phyloP scores from a whole-genome alignment of 2,329 filamentous ascomycete species.

The Arthrobotrys musiformis region DNA sequence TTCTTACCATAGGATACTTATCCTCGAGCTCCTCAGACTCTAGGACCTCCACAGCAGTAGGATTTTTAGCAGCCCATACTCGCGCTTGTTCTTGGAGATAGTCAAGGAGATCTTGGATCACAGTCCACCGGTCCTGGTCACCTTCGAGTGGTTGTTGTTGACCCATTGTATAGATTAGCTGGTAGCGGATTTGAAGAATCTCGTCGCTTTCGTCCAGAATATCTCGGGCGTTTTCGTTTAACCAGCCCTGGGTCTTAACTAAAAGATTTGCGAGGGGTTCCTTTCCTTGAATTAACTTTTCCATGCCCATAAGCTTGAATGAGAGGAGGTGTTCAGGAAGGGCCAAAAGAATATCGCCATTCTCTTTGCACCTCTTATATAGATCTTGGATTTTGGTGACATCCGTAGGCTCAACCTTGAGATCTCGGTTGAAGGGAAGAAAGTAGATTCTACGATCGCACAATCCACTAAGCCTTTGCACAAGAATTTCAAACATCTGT shows the following conservation, averaged over 20 bases:
- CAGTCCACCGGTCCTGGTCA: constrained; percentile 69
- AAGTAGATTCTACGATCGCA: constrained; percentile 68
- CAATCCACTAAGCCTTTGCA: constrained; percentile 68
- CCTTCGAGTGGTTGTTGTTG: constrained; percentile 67
- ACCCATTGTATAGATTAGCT: constrained; percentile 73
- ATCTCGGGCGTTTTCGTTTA: constrained; percentile 66
- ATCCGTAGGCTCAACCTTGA: constrained; percentile 61
- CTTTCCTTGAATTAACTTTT: constrained; percentile 61
- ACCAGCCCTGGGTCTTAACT: constrained; percentile 64
- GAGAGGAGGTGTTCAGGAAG: constrained; percentile 75
- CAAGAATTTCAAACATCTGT: constrained; percentile 71
- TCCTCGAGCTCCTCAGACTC: constrained; percentile 13
- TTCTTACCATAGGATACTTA: background rate
- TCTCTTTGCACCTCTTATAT: constrained; percentile 65
- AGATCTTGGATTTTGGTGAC: constrained; percentile 63
- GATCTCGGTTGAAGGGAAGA: constrained; percentile 70
- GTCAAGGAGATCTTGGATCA: constrained; percentile 68
- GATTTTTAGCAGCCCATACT: background rate
- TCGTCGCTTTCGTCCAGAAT: constrained; percentile 75
- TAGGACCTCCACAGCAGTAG: constrained; percentile 19
- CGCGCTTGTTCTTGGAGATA: constrained; percentile 61
- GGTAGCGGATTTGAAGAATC: constrained; percentile 71
- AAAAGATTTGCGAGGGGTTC: constrained; percentile 61
- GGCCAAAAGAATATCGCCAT: constrained; percentile 69
- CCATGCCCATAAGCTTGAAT: constrained; percentile 72